Evolutionary conservation across 2,329 filamentous ascomycete species (phyloP).

Genomic region (Penicillium sp.): DNA sequence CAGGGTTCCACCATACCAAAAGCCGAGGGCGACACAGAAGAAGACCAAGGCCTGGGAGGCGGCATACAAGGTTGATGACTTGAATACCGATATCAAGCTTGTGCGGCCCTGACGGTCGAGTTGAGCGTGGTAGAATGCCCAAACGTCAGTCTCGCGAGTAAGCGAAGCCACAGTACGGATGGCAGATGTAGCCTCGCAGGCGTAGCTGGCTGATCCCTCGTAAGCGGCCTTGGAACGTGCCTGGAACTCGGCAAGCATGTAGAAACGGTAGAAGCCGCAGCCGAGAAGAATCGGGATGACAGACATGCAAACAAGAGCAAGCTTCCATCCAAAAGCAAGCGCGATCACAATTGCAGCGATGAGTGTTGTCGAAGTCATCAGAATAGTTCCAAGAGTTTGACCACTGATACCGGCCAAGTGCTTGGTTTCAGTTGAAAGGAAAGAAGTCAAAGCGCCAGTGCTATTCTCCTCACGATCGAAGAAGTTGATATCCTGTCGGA

Average conservation of each 20-base stretch:
- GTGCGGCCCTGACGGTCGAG: slow-evolving; percentile 64
- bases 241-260: slow-evolving; percentile 76
- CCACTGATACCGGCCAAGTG: slow-evolving; percentile 85
- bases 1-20: slow-evolving; percentile 85
- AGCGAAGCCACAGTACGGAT: slow-evolving; percentile 92
- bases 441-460: slow-evolving; percentile 81
- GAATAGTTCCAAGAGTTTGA: slow-evolving; percentile 78
- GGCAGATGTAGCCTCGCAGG: slow-evolving; percentile 88
- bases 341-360: slow-evolving; percentile 68
- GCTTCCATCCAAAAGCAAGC: slow-evolving; percentile 80
- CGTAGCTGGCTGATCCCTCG: slow-evolving; percentile 75
- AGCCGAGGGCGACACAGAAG: slow-evolving; percentile 78
- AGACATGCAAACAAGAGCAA: slow-evolving; percentile 76
- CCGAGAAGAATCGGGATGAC: slow-evolving; percentile 73
- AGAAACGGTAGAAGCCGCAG: slow-evolving; percentile 87
- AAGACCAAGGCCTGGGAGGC: slow-evolving; percentile 81
- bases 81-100: slow-evolving; percentile 70
- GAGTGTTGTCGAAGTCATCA: slow-evolving; percentile 77
- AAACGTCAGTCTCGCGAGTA: slow-evolving; percentile 80
- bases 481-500: slow-evolving; percentile 88
- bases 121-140: slow-evolving; percentile 65
- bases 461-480: slow-evolving; percentile 90
- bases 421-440: slow-evolving; percentile 85
- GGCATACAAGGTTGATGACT: slow-evolving; percentile 76
- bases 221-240: slow-evolving; percentile 76